Base-by-base conservation (phyloP, 2,329 filamentous ascomycete genomes). In the Arthrobotrys sinensis region DNA sequence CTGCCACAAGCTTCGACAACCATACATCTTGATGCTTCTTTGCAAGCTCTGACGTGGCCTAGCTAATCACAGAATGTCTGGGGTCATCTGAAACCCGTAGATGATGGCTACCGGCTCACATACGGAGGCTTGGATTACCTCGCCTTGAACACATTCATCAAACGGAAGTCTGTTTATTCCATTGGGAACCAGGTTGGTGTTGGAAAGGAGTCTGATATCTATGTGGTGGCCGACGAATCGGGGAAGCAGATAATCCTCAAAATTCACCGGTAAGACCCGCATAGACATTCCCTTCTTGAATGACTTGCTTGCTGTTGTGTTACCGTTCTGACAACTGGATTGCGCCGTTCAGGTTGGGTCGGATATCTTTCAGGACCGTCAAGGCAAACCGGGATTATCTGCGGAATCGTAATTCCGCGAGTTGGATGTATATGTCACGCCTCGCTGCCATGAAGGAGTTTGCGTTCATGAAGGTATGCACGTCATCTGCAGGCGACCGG, bases 71-170 rank as follows among this genome's bases (percentile, higher is more conserved):
- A 52, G 67, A 78, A 72, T 77, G 50, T 10, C 45, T 57, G 73
- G 50, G 60, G 21, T 55, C 12, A 14, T 40, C 24, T 43, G 11
- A 19, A 72, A 48, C 45, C 28, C 34, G 21, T 67, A 88, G 87
- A 99, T 85, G 96, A 99, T 83, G 96, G 96, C 79, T 99, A 99
- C 86, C 91, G 96, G 66, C 88, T 99, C 68, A 97, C 95, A 5
- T 99, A 99, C 84, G 96, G 96, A 82, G 96, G 96, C 1, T 90
- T 98, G 57, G 96, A 99, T 86, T 99, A 99, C 85, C 90, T 99
- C n/a, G 93, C 96, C 14, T 88, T 99, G 67, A 94, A 98, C 85
- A 91, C 93, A 0, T 91, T 98, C 84, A 91, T 94, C 73, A 92
- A 92, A 82, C 88, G 90, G 80, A 91, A 92, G 81, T 89, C 89